phyloP scores from a whole-genome alignment of 352 stramenopile genomes.

The Globisporangium yorkense region DNA sequence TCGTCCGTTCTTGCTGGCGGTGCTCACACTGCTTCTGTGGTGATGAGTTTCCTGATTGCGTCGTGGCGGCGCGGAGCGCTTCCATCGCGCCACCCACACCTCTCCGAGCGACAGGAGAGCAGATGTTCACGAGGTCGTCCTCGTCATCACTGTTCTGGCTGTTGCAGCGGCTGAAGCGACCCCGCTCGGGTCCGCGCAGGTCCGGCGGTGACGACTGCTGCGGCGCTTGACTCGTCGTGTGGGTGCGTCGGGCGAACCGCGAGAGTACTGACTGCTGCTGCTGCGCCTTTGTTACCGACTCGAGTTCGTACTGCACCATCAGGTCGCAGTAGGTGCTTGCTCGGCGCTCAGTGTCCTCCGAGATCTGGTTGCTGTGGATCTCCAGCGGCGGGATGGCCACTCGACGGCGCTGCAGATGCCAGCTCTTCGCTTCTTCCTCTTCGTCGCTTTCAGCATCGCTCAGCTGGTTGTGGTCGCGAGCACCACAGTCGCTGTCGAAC shows the following conservation, averaged over 20 bases:
- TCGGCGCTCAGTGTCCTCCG: background rate
- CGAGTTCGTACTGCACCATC: conserved; percentile 34
- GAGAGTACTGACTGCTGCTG: conserved; percentile 4
- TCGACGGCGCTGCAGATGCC: background rate
- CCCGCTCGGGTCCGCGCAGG: background rate
- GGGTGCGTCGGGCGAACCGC: conserved; percentile 1
- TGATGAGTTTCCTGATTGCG: background rate
- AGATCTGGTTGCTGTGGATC: background rate
- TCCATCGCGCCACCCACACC: background rate
- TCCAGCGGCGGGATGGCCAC: background rate
- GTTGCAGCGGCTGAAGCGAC: conserved; percentile 3
- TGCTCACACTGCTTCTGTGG: background rate
- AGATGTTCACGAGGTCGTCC: conserved; percentile 29
- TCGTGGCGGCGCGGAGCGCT: background rate
- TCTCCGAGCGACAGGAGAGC: conserved; percentile 18
- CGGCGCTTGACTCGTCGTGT: background rate
- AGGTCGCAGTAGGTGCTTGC: conserved; percentile 25
- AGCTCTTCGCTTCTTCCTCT: background rate
- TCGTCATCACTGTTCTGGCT: conserved; percentile 13
- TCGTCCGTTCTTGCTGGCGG: background rate
- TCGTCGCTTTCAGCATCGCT: background rate
- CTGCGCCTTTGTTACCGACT: conserved; percentile 17
- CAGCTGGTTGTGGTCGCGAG: background rate
- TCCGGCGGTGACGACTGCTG: background rate
- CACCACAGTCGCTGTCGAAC: background rate